Conservation (phyloP, 176 grass and related monocot species). For the Panicum miliaceum region DNA sequence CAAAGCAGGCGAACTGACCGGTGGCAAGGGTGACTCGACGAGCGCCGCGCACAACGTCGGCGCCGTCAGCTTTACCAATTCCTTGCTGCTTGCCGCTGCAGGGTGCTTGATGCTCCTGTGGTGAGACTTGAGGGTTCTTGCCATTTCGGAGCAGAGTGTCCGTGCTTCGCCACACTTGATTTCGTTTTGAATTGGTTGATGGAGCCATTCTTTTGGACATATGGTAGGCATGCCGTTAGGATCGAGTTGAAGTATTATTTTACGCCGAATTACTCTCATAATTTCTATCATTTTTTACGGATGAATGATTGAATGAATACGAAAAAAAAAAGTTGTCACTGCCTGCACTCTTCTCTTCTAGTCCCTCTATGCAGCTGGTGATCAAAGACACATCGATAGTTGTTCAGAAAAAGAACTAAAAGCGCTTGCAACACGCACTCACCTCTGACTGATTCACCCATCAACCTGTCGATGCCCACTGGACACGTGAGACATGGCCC, state of each 20-base stretch:
- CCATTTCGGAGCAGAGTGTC: constrained; percentile 25
- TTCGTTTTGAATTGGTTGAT: constrained; percentile 45
- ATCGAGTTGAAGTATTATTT: constrained; percentile 43
- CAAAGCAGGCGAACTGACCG: constrained; percentile 22
- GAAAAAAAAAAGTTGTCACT: background rate
- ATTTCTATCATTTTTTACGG: constrained; percentile 31
- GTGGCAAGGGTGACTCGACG: constrained; percentile 39
- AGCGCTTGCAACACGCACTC: background rate
- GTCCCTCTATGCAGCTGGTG: background rate
- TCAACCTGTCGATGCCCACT: background rate
- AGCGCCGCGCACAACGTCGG: background rate
- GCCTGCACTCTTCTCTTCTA: background rate
- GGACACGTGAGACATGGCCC: constrained; percentile 16
- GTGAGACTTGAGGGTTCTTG: constrained; percentile 29
- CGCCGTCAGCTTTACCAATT: background rate
- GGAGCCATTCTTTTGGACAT: constrained; percentile 69
- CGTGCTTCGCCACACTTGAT: constrained; percentile 34
- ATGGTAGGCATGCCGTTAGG: constrained; percentile 48
- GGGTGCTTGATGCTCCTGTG: constrained; percentile 44
- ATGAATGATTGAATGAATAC: constrained; percentile 23
- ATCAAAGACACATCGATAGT: background rate
- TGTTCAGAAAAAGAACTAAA: background rate
- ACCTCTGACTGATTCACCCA: constrained; percentile 8
- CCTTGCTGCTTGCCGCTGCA: constrained; percentile 36
- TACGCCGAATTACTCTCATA: constrained; percentile 28